Evolutionary conservation across 176 grass and related monocot genomes (phyloP).

Genomic region (Neostapfia colusana): DNA sequence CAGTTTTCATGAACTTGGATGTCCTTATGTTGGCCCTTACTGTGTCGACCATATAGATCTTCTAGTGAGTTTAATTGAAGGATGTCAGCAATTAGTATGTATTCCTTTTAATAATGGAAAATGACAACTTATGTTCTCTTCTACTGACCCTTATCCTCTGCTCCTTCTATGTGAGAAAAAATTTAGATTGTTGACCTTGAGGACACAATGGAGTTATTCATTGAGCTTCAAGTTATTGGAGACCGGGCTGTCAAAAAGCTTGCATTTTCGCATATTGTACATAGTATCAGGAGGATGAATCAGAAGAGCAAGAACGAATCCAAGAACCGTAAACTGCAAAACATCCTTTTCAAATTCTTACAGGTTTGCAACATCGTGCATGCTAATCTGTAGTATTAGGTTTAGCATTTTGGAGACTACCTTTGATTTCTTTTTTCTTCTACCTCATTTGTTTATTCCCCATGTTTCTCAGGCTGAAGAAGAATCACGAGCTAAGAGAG

Average conservation of each 20-base stretch:
- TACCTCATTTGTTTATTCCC: not conserved
- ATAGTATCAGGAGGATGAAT: slow-evolving; percentile 90
- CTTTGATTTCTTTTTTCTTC: not conserved
- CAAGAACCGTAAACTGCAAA: slow-evolving; percentile 83
- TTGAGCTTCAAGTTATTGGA: slow-evolving; percentile 92
- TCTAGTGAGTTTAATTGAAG: not conserved
- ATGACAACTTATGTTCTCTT: not conserved
- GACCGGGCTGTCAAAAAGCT: slow-evolving; percentile 82
- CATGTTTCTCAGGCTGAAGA: slow-evolving; percentile 65
- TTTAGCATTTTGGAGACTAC: not conserved
- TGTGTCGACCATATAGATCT: not conserved
- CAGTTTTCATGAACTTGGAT: not conserved
- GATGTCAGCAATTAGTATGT: not conserved
- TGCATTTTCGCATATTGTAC: slow-evolving; percentile 84
- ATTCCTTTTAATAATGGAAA: not conserved
- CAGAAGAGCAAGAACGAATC: slow-evolving; percentile 86
- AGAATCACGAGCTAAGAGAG: slow-evolving; percentile 82
- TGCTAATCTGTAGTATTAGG: not conserved
- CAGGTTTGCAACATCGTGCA: slow-evolving; percentile 48
- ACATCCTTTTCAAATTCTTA: slow-evolving; percentile 67
- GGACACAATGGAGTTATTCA: slow-evolving; percentile 82
- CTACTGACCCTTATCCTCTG: too few species aligned
- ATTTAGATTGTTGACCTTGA: slow-evolving; percentile 74
- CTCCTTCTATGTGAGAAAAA: not conserved
- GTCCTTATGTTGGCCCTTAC: not conserved